phyloP scores from a whole-genome alignment of 768 basidiomycete species.

The Flagelloscypha sp. region DNA sequence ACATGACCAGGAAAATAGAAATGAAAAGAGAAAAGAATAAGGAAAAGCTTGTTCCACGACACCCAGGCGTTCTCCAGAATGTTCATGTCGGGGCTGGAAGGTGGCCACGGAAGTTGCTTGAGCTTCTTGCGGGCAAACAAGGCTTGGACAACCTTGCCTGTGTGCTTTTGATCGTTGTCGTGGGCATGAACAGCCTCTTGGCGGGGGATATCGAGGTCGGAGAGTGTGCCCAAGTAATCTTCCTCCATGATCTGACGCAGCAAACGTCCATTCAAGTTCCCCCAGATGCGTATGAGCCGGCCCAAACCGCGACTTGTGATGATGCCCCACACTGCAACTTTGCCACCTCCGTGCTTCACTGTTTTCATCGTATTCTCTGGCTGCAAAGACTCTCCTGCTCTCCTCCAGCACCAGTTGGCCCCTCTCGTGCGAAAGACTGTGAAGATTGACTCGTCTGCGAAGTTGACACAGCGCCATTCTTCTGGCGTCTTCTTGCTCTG shows the following conservation, averaged over 20 bases:
- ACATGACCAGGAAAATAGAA: too few relatives aligned
- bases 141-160: constrained; percentile 12
- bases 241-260: constrained; percentile 25
- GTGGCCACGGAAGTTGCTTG: constrained; percentile 21
- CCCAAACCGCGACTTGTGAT: constrained; percentile 21
- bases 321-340: constrained; percentile 28
- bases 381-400: constrained; percentile 18
- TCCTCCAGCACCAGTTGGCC: constrained; percentile 20
- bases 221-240: constrained; percentile 17
- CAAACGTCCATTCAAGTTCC: constrained; percentile 18
- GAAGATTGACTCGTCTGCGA: constrained; percentile 27
- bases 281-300: constrained; percentile 20
- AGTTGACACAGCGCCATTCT: constrained; percentile 23
- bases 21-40: too few relatives aligned
- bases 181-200: constrained; percentile 22
- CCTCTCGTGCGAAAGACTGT: constrained; percentile 25
- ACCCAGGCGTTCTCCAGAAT: constrained; percentile 27
- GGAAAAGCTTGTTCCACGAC: too few relatives aligned
- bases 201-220: constrained; percentile 13
- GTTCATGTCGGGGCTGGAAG: constrained; percentile 27
- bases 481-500: constrained; percentile 17
- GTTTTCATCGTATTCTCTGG: constrained; percentile 15
- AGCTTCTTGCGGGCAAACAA: constrained; percentile 24
- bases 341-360: constrained; percentile 29
- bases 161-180: constrained; percentile 33